Percentiles rank a stretch among this genome's conserved stretches.
Conservation (phyloP, 371 early-diverging fungal species). For the Apophysomyces sp. region DNA sequence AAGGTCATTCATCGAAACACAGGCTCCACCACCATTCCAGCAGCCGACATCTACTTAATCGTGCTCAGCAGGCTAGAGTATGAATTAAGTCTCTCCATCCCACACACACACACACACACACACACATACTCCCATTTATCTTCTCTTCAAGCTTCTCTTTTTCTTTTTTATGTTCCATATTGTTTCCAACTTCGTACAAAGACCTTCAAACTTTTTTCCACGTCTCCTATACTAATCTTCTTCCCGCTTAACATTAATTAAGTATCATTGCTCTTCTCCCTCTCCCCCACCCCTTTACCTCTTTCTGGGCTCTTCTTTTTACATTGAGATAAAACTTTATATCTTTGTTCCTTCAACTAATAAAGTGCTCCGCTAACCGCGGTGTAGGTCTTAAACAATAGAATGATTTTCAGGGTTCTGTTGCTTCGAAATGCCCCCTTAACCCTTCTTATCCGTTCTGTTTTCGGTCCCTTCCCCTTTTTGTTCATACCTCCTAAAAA, state of each 20-base stretch:
- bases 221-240: not conserved
- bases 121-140: too few species aligned
- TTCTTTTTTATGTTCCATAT: not conserved
- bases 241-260: not conserved
- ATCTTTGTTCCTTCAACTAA: not conserved
- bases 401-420: slow-evolving; percentile 1
- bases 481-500: not conserved
- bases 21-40: not conserved
- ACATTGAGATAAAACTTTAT: not conserved
- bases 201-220: slow-evolving; percentile 5
- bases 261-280: not conserved
- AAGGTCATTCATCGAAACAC: slow-evolving; percentile 26
- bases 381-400: not conserved
- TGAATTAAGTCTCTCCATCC: not conserved
- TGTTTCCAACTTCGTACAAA: not conserved
- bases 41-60: not conserved
- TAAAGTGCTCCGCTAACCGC: not conserved
- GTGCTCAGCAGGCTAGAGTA: slow-evolving; percentile 22
- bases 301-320: not conserved
- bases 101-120: too few species aligned
- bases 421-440: not conserved
- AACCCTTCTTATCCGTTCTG: too few species aligned
- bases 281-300: not conserved
- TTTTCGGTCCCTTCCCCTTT: not conserved
- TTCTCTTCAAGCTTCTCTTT: not conserved